Evolutionary conservation across 495 filamentous ascomycete genomes (phyloP).

Genomic region (Penicillium egyptiacum): DNA sequence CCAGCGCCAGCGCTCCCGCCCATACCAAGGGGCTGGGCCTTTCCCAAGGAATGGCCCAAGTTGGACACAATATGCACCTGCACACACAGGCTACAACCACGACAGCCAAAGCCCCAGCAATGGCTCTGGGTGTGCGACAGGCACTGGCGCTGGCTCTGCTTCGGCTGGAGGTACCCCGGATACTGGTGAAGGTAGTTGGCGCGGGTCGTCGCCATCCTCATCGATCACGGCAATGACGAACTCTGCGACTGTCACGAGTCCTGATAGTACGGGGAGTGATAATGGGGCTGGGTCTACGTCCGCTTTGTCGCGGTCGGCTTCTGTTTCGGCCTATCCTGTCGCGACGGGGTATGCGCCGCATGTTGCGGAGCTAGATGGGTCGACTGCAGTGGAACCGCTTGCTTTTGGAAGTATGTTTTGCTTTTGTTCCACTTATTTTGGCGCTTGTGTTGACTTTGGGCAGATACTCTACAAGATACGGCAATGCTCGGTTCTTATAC

Average conservation of each 20-base stretch:
- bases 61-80: neutral
- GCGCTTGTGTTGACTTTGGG: neutral
- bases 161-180: neutral
- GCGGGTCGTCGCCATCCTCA: constrained; percentile 27
- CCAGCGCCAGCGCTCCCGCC: neutral
- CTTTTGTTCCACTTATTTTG: neutral
- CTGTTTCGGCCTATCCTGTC: constrained; percentile 11
- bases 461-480: constrained; percentile 16
- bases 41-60: neutral
- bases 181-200: constrained; percentile 20
- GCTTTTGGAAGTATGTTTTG: constrained; percentile 3
- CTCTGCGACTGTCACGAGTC: constrained; percentile 26
- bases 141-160: neutral
- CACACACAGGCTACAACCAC: neutral
- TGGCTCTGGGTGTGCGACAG: neutral
- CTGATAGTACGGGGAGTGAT: constrained; percentile 30
- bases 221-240: constrained; percentile 21
- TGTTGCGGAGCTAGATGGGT: constrained; percentile 14
- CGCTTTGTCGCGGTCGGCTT: constrained; percentile 1
- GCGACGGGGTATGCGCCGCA: constrained; percentile 15
- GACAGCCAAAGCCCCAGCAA: neutral
- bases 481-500: constrained; percentile 12
- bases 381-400: neutral
- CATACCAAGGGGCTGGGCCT: neutral
- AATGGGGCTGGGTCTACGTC: constrained; percentile 8